phyloP scores from a whole-genome alignment of 2,329 filamentous ascomycete genomes.

The Canariomyces notabilis region DNA sequence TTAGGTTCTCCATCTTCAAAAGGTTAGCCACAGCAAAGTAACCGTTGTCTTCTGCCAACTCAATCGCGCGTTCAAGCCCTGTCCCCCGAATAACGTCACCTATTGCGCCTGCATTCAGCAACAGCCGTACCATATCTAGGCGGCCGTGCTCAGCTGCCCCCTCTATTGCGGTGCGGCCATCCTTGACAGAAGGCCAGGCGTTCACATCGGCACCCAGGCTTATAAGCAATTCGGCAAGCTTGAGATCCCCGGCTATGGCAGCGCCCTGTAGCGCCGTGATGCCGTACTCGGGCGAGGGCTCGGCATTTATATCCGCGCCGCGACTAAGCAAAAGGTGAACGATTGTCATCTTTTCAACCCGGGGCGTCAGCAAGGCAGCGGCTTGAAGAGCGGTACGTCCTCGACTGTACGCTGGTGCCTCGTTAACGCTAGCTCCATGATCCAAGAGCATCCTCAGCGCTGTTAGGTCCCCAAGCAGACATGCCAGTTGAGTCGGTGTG shows the following conservation, averaged over 20 bases:
- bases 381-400: constrained; percentile 12
- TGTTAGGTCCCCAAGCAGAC: not conserved
- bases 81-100: constrained; percentile 1
- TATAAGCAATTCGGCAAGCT: not conserved
- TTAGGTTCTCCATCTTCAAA: constrained; percentile 2
- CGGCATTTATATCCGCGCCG: constrained; percentile 9
- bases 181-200: not conserved
- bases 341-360: not conserved
- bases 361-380: not conserved
- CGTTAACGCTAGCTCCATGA: constrained; percentile 4
- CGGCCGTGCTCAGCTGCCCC: constrained; percentile 10
- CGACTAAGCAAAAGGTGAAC: constrained; percentile 2
- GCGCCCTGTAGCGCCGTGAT: constrained; percentile 9
- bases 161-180: constrained; percentile 9
- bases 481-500: constrained; percentile 9
- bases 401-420: not conserved
- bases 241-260: not conserved
- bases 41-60: constrained; percentile 1
- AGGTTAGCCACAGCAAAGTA: constrained; percentile 9
- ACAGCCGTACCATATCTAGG: constrained; percentile 5
- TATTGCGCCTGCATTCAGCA: constrained; percentile 10
- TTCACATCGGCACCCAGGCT: constrained; percentile 4
- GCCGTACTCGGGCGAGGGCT: not conserved
- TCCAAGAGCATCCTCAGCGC: constrained; percentile 8
- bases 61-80: constrained; percentile 5